phyloP scores from a whole-genome alignment of 768 basidiomycete species.

The Harrya chromipes region DNA sequence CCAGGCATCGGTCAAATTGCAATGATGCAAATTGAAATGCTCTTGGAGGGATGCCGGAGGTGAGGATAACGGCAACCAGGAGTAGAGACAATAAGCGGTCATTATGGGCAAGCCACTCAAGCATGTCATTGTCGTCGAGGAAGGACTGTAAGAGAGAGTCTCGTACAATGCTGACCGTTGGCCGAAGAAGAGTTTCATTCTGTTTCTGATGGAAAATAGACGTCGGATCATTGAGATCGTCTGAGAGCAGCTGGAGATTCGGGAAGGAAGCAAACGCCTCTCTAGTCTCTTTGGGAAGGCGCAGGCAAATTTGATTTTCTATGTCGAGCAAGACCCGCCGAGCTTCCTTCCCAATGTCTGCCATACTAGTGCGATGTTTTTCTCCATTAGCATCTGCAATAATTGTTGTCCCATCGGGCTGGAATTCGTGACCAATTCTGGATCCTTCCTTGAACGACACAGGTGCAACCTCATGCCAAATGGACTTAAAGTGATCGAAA shows the following conservation, averaged over 20 bases:
- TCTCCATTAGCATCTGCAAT: background rate
- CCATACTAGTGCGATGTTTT: background rate
- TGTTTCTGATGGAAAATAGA: background rate
- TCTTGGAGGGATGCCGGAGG: background rate
- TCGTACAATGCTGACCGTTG: background rate
- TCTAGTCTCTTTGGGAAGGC: background rate
- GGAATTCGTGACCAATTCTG: background rate
- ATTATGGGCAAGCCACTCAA: background rate
- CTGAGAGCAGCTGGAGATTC: background rate
- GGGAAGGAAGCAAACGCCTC: too few relatives aligned
- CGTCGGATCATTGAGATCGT: background rate
- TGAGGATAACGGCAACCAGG: background rate
- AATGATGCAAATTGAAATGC: background rate
- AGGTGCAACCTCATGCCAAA: background rate
- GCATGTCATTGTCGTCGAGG: background rate
- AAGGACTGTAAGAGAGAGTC: background rate
- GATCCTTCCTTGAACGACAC: background rate
- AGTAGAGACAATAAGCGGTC: background rate
- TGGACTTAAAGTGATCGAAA: background rate
- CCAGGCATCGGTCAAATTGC: background rate
- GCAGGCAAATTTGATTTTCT: background rate
- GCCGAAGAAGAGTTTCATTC: background rate
- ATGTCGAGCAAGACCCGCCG: background rate
- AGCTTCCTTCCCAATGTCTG: background rate
- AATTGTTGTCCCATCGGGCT: background rate